Base-by-base conservation (phyloP, 768 basidiomycete species). In the Cystoderma amianthinum region DNA sequence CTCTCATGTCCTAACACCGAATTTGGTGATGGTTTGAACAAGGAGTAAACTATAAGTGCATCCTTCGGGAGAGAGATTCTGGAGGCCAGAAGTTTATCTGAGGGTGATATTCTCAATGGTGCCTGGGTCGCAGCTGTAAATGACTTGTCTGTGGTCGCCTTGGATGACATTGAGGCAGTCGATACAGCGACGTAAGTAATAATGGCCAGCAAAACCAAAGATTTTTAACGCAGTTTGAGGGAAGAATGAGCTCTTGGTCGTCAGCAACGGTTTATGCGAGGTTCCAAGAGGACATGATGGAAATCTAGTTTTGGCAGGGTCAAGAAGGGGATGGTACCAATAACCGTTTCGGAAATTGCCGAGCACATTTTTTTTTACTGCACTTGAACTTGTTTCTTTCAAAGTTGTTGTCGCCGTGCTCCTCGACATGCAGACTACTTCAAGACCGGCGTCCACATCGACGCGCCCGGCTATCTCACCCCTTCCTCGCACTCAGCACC, bases 391-490 rank as follows among this genome's bases (percentile, higher is more conserved):
- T 36, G 12, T 17, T 9, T 36, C 7, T 36, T 17, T 36, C 15
- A 30, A 15, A 30, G 18, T 36, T 28, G 25, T 28, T n/a, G 25
- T 28, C 25, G 25, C 25, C n/a, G 25, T 28, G 25, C 52, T 24
- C 16, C 24, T 32, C 30, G 48, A 48, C 51, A 78, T 80, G 72
- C 76, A 77, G 55, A 59, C 71, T 44, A 57, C 63, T 25, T 73
- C 79, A 37, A 65, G 80, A 50, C 77, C 82, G 44, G 68, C 77
- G 39, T 78, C 79, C 39, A 69, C 78, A 17, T 78, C 78, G 38
- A 76, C 74, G 42, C 74, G 76, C 45, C 76, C 74, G 7, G 64
- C 72, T 42, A 65, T 61, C 16, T 81, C 80, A 22, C 81, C 81
- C 28, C 67, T 72, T 33, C 78, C 74, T 13, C 59, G 65, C 41